Conservation (phyloP, 2,329 filamentous ascomycete genomes). For the Elsinoe necatrix region DNA sequence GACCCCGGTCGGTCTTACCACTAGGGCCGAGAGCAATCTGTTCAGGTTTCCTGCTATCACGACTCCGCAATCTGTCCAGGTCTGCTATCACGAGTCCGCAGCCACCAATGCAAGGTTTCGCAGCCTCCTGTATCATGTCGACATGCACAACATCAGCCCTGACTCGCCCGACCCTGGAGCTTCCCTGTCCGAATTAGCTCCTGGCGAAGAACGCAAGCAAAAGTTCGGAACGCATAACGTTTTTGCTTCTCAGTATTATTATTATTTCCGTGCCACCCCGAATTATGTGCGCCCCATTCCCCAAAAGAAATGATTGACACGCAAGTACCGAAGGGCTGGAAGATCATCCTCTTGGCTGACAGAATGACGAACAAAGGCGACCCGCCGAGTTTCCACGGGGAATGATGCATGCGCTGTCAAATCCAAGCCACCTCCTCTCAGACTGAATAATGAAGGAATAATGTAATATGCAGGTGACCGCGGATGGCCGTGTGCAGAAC, state of each 20-base stretch:
- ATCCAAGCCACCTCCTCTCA: not conserved
- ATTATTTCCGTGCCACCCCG: slow-evolving; percentile 5
- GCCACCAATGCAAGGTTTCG: slow-evolving; percentile 1
- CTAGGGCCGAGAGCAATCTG: not conserved
- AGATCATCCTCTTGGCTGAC: slow-evolving; percentile 4
- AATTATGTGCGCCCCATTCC: not conserved
- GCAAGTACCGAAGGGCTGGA: slow-evolving; percentile 8
- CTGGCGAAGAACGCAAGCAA: not conserved
- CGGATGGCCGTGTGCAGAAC: not conserved
- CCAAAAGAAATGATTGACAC: not conserved
- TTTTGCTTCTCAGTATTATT: not conserved
- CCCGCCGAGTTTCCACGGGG: not conserved
- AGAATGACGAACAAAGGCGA: not conserved
- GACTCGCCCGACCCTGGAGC: not conserved
- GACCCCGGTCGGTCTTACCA: slow-evolving; percentile 2
- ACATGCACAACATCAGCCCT: slow-evolving; percentile 13
- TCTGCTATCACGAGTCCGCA: not conserved
- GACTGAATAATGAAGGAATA: not conserved
- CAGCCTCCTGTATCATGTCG: slow-evolving; percentile 10
- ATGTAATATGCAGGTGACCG: not conserved
- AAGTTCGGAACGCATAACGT: not conserved
- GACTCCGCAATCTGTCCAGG: not conserved
- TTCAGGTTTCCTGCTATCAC: slow-evolving; percentile 1
- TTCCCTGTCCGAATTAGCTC: slow-evolving; percentile 10
- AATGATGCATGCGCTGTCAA: slow-evolving; percentile 5